Percentiles rank a stretch among this genome's conserved stretches.
These are phyloP conservation scores for Cryptococcus sp. DNA, from an alignment of 1,284 basidiomycete genomes.

Conservation along the genomic window DNA sequence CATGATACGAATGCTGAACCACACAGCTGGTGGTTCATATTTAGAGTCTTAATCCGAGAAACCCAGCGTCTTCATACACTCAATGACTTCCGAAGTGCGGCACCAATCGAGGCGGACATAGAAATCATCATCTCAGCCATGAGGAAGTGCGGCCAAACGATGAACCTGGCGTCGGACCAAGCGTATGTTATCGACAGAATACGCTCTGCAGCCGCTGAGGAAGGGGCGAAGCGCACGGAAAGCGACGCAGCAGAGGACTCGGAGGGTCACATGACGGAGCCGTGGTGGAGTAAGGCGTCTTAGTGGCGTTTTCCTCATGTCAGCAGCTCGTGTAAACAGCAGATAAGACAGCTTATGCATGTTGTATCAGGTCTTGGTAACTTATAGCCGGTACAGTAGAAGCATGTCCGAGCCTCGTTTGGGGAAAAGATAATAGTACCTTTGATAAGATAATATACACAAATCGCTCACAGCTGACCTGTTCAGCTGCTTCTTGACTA, in stretches of 20 bases:
- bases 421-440: no score
- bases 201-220: slow-evolving; percentile 15
- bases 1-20: neutral
- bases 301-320: no score
- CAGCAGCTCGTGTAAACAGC: no score
- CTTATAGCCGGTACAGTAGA: no score
- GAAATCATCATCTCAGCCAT: slow-evolving; percentile 35
- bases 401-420: no score
- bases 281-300: no score
- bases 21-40: slow-evolving; percentile 41
- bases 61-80: slow-evolving; percentile 34
- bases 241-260: slow-evolving; percentile 13
- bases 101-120: slow-evolving; percentile 34
- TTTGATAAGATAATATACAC: no score
- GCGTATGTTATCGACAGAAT: slow-evolving; percentile 31
- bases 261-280: neutral
- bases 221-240: slow-evolving; percentile 32
- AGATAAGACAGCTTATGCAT: no score
- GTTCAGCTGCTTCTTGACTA: no score
- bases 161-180: slow-evolving; percentile 31
- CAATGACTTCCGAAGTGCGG: slow-evolving; percentile 26
- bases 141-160: slow-evolving; percentile 26
- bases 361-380: no score
- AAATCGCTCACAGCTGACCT: no score
- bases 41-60: slow-evolving; percentile 44